Evolutionary conservation across 176 grass and related monocot genomes (phyloP).

Genomic region (Poa annua): DNA sequence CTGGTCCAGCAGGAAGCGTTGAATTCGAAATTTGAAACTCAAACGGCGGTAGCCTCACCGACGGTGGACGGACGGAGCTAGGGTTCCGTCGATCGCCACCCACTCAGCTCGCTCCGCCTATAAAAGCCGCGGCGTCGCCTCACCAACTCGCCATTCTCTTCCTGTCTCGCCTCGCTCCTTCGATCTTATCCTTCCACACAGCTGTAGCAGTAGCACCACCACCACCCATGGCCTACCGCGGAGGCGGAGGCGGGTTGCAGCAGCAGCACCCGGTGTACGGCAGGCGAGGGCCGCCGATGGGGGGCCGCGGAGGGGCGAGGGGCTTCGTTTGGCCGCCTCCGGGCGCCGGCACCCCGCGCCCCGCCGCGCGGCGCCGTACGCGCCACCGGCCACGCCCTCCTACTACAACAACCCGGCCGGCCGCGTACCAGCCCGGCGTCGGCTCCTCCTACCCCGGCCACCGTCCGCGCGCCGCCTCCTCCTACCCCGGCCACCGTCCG

Average conservation of each 20-base stretch:
- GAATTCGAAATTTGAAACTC: neutral
- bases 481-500: neutral
- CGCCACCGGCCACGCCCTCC: neutral
- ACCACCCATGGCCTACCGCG: constrained; percentile 46
- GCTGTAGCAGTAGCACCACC: too few relatives aligned
- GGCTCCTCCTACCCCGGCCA: constrained; percentile 16
- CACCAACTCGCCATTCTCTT: constrained; percentile 2
- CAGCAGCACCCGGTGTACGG: constrained; percentile 3
- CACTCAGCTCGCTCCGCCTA: neutral
- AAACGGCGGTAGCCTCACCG: neutral
- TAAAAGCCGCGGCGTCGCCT: neutral
- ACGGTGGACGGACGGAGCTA: neutral
- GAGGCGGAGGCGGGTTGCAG: constrained; percentile 40
- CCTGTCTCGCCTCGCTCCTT: too few relatives aligned
- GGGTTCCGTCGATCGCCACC: too few relatives aligned
- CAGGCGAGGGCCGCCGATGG: neutral
- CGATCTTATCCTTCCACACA: neutral
- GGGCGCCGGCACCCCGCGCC: neutral
- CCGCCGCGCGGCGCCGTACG: neutral
- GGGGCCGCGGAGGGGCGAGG: neutral
- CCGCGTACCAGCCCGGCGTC: neutral
- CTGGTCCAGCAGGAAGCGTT: neutral
- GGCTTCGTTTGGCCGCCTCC: constrained; percentile 48
- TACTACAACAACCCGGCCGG: constrained; percentile 29
- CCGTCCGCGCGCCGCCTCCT: neutral